phyloP scores from a whole-genome alignment of 495 filamentous ascomycete species.

The Usnea hakonensis region DNA sequence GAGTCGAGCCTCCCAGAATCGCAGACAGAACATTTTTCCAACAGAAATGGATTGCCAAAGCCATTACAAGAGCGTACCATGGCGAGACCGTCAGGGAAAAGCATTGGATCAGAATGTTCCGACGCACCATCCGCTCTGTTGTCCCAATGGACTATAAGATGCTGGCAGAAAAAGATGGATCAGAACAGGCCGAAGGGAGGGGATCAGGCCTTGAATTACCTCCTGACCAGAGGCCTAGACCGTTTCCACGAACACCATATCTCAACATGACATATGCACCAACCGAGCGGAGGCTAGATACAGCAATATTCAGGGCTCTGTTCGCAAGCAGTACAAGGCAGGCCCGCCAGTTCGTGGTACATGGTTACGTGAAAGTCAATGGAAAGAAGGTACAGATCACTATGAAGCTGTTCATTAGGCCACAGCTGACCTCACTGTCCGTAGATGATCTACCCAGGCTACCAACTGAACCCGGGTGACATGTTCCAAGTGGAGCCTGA shows the following conservation, averaged over 20 bases:
- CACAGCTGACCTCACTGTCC: not conserved
- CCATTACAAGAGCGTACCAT: slow-evolving; percentile 76
- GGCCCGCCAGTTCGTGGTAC: slow-evolving; percentile 86
- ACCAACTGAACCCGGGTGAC: slow-evolving; percentile 94
- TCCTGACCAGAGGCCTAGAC: slow-evolving; percentile 13
- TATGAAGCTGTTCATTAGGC: not conserved
- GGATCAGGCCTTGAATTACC: slow-evolving; percentile 57
- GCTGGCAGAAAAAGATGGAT: slow-evolving; percentile 72
- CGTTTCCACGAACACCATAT: slow-evolving; percentile 56
- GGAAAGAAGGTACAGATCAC: slow-evolving; percentile 67
- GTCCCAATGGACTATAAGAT: slow-evolving; percentile 73
- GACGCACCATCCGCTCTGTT: slow-evolving; percentile 63
- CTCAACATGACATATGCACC: slow-evolving; percentile 91
- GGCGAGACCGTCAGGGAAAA: slow-evolving; percentile 86
- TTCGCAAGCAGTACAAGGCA: slow-evolving; percentile 94
- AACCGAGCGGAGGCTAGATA: slow-evolving; percentile 81
- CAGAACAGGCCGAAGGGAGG: slow-evolving; percentile 68
- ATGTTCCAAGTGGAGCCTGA: slow-evolving; percentile 93
- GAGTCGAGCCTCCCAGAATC: slow-evolving; percentile 36
- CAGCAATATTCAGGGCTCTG: slow-evolving; percentile 81
- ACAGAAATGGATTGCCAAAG: slow-evolving; percentile 93
- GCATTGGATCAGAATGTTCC: slow-evolving; percentile 90
- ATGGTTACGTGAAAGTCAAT: slow-evolving; percentile 91
- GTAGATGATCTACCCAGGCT: slow-evolving; percentile 86
- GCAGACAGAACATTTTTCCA: slow-evolving; percentile 72